phyloP scores from a whole-genome alignment of 2,329 filamentous ascomycete species.

The Mollisia scopiformis region DNA sequence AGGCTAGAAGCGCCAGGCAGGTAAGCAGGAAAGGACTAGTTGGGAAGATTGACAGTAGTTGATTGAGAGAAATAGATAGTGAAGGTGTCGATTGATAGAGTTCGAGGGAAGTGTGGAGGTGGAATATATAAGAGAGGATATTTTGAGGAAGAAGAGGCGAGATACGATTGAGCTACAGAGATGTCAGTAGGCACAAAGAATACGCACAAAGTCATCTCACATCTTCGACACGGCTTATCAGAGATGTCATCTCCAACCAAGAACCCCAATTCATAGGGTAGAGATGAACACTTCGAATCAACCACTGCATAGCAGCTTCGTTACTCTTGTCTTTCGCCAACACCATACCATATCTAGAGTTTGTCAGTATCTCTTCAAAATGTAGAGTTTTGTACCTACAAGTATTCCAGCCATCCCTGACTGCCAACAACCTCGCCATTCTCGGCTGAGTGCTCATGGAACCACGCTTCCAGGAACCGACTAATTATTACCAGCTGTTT shows the following conservation, averaged over 20 bases:
- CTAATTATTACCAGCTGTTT: slow-evolving; percentile 80
- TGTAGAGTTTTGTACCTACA: slow-evolving; percentile 47
- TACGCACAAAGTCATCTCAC: slow-evolving; percentile 51
- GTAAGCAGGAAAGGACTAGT: slow-evolving; percentile 87
- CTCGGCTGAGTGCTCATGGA: slow-evolving; percentile 63
- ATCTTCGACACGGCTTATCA: slow-evolving; percentile 81
- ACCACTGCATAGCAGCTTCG: slow-evolving; percentile 78
- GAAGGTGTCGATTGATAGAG: slow-evolving; percentile 83
- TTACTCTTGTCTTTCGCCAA: slow-evolving; percentile 91
- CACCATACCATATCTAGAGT: slow-evolving; percentile 83
- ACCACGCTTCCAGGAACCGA: slow-evolving; percentile 79
- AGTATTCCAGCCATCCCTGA: slow-evolving; percentile 92
- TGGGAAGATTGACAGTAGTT: slow-evolving; percentile 84
- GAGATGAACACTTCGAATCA: slow-evolving; percentile 85
- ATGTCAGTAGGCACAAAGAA: slow-evolving; percentile 32
- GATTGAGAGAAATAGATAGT: slow-evolving; percentile 73
- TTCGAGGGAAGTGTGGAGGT: slow-evolving; percentile 87
- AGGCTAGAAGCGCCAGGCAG: slow-evolving; percentile 83
- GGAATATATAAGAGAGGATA: slow-evolving; percentile 92
- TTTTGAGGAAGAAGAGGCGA: slow-evolving; percentile 79
- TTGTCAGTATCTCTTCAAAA: slow-evolving; percentile 19
- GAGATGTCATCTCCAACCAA: slow-evolving; percentile 87
- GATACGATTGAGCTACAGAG: slow-evolving; percentile 68
- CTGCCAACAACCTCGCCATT: slow-evolving; percentile 63
- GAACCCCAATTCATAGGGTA: slow-evolving; percentile 97